Evolutionary conservation across 129 eudicot species (phyloP).

Genomic region (Tagetes erecta): DNA sequence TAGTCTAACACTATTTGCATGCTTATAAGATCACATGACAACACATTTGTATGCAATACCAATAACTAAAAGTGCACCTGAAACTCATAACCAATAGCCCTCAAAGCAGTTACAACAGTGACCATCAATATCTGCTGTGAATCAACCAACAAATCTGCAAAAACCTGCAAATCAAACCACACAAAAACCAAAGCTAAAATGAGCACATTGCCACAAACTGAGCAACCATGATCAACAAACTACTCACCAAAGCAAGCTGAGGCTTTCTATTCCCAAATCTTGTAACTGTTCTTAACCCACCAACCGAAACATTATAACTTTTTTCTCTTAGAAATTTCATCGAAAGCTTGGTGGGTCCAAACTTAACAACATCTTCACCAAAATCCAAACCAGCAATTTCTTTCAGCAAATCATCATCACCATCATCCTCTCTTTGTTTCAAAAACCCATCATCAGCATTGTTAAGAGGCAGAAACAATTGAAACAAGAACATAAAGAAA

Average conservation of each 20-base stretch:
- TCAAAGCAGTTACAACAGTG: conserved; percentile 35
- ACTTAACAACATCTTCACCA: conserved; percentile 68
- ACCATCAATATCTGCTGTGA: conserved; percentile 53
- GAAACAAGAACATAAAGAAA: conserved; percentile 38
- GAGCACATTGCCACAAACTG: not conserved
- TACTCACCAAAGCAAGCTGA: conserved; percentile 68
- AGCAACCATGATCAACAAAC: too few relatives aligned
- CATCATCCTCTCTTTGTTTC: conserved; percentile 26
- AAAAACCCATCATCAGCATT: conserved; percentile 32
- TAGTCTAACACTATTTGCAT: not conserved
- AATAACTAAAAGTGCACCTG: conserved; percentile 27
- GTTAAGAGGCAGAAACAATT: conserved; percentile 40
- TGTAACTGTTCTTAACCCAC: conserved; percentile 40
- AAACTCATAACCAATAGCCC: conserved; percentile 38
- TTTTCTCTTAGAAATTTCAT: conserved; percentile 57
- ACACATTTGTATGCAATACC: not conserved
- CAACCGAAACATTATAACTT: conserved; percentile 37
- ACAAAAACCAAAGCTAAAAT: conserved; percentile 4
- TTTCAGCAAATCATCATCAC: conserved; percentile 32
- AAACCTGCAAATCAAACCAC: conserved; percentile 52
- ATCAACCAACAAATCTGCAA: conserved; percentile 81
- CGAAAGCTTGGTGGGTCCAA: conserved; percentile 54
- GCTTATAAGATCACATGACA: conserved; percentile 5
- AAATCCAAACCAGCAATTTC: conserved; percentile 61
- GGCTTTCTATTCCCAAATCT: conserved; percentile 80